Base-by-base conservation (phyloP, 2,329 filamentous ascomycete species). In the Monosporascus sp. region DNA sequence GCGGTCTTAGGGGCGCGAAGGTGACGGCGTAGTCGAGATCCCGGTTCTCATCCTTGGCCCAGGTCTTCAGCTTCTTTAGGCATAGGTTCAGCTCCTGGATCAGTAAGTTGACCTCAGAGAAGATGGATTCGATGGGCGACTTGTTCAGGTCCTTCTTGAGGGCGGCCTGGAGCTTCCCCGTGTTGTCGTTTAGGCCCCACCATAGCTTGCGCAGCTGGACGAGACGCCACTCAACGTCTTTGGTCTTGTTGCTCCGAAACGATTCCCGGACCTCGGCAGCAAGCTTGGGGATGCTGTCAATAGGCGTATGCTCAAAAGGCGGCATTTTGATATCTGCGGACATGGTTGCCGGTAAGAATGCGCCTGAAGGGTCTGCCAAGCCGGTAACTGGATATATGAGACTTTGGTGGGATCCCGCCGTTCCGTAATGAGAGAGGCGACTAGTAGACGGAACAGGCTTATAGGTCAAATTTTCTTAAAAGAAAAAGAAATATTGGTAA, bases 191-290 rank as follows among this genome's bases (percentile, higher is more conserved):
- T 60, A 97, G 70, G 7, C 82, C 91, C 94, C 94, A 97, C 77
- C 96, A 97, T 52, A 97, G 85, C 79, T 91, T 93, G 63, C 92
- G 88, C 56, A 99, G 83, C 78, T 97, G 94, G 51, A 83, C 79
- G 58, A 92, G 77, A 58, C 94, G 85, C 75, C 88, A 97, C 64
- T 89, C 81, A 55, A 97, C 68, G 51, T 89, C 81, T 67, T 90
- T 90, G 44, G 92, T 97, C 73, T 87, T 88, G 69, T 91, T 85
- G 18, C 88, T 81, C 62, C 80, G 79, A 73, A 90, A 97, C n/a
- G 86, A 84, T 49, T 77, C 72, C 65, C 85, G 85, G 44, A 88
- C 73, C 6, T 74, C 79, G 52, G 81, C 76, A 65, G 85, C 81
- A 43, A 80, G 80, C 55, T 69, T 68, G 15, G 83, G 72, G 68